Conservation (phyloP, 164 flowering plant genomes). For the Nelumbo lutea region DNA sequence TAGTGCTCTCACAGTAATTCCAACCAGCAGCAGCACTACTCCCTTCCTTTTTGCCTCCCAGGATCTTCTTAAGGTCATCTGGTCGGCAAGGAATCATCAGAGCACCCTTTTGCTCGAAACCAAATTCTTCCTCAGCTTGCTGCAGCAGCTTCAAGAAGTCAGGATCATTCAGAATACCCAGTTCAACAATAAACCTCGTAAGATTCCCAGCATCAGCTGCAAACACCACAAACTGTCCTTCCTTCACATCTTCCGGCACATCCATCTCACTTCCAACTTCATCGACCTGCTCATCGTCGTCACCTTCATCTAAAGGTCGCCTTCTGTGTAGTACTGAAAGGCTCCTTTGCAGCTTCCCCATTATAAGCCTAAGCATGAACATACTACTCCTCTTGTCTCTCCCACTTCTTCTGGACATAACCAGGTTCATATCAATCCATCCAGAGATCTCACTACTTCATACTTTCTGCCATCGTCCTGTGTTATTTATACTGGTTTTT, state of each 20-base stretch:
- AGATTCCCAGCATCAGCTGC: slow-evolving; percentile 27
- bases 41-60: slow-evolving; percentile 3
- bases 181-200: slow-evolving; percentile 37
- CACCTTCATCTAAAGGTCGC: not conserved
- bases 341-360: slow-evolving; percentile 13
- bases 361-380: slow-evolving; percentile 15
- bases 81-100: slow-evolving; percentile 48
- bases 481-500: too few species aligned
- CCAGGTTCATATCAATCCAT: not conserved
- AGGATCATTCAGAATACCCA: slow-evolving; percentile 30
- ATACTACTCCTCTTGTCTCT: slow-evolving; percentile 7
- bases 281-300: slow-evolving; percentile 3
- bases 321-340: slow-evolving; percentile 3
- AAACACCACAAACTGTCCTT: slow-evolving; percentile 45
- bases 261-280: slow-evolving; percentile 6
- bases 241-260: slow-evolving; percentile 38
- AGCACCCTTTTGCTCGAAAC: slow-evolving; percentile 41
- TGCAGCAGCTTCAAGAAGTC: slow-evolving; percentile 40
- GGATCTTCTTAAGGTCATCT: slow-evolving; percentile 29
- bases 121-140: slow-evolving; percentile 50
- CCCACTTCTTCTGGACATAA: not conserved
- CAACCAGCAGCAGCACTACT: not conserved
- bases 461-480: too few species aligned
- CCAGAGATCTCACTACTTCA: too few species aligned
- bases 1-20: too few species aligned